These are phyloP conservation scores for Aquilaria malaccensis DNA, from an alignment of 345 rosid genomes.

Conservation along the genomic window DNA sequence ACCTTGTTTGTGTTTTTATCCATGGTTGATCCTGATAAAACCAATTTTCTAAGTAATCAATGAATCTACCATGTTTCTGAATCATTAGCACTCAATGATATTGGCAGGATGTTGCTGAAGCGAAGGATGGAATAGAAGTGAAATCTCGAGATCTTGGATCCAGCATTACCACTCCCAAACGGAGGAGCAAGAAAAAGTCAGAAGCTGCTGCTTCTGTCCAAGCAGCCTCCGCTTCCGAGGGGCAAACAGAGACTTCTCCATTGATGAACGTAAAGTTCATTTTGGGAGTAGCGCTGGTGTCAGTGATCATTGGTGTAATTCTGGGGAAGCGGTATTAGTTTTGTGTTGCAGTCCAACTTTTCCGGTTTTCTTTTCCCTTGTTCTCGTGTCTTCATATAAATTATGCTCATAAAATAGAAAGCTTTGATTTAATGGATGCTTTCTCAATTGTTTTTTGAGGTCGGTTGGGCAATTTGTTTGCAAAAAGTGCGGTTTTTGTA, in stretches of 20 bases:
- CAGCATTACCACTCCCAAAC: constrained; percentile 50
- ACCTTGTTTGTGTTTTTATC: too few species aligned
- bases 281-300: constrained; percentile 61
- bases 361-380: too few species aligned
- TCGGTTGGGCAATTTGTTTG: too few species aligned
- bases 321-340: constrained; percentile 71
- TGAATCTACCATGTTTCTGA: background rate
- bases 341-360: too few species aligned
- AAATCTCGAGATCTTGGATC: constrained; percentile 72
- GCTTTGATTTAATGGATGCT: too few species aligned
- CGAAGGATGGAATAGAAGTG: constrained; percentile 35
- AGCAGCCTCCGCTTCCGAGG: constrained; percentile 31
- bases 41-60: background rate
- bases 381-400: too few species aligned
- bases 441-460: too few species aligned
- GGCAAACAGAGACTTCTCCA: constrained; percentile 30
- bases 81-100: constrained; percentile 2
- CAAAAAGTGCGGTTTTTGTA: too few species aligned
- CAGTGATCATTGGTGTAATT: constrained; percentile 63
- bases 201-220: constrained; percentile 32
- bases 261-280: constrained; percentile 43
- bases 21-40: too few species aligned
- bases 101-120: constrained; percentile 25
- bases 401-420: too few species aligned
- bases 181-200: constrained; percentile 71